A percentile compares a stretch with the other conserved stretches of the same genome.
These are phyloP conservation scores for Baffinella frigidus DNA, from an alignment of 208 protist species.

Conservation along the genomic window DNA sequence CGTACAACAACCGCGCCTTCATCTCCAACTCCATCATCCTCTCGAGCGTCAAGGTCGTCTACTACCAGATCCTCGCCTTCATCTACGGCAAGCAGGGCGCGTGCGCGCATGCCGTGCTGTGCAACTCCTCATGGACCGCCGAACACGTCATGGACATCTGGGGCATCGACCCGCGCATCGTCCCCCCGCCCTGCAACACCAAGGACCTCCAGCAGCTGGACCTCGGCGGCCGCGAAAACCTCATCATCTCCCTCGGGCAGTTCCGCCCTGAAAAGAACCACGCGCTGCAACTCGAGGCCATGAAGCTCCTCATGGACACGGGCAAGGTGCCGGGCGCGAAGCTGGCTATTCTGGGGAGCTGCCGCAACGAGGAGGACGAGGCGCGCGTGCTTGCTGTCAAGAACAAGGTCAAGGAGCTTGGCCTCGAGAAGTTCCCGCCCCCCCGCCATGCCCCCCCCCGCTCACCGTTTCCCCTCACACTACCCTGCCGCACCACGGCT, in stretches of 20 bases:
- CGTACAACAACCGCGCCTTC: constrained; percentile 81
- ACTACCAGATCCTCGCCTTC: constrained; percentile 84
- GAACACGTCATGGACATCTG: constrained; percentile 85
- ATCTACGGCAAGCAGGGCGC: constrained; percentile 79
- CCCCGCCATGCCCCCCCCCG: no score
- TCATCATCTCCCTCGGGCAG: constrained; percentile 77
- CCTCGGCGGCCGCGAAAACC: constrained; percentile 38
- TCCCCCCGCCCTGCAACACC: constrained; percentile 90
- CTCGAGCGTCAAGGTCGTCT: constrained; percentile 78
- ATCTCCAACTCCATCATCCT: constrained; percentile 73
- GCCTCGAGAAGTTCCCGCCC: no score
- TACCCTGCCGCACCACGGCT: no score
- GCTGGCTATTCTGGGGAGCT: constrained; percentile 81
- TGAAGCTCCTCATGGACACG: neutral
- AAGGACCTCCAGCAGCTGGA: constrained; percentile 66
- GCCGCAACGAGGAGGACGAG: constrained; percentile 80
- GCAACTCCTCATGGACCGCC: constrained; percentile 95
- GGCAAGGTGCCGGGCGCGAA: neutral
- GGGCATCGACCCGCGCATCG: constrained; percentile 66
- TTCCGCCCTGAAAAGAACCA: constrained; percentile 94
- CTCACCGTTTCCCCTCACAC: no score
- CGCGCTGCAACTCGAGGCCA: constrained; percentile 81
- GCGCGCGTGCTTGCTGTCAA: constrained; percentile 76
- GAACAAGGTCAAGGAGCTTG: constrained; percentile 70
- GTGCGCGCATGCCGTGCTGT: constrained; percentile 82